Evolutionary conservation across 345 rosid species (phyloP).

Genomic region (Citrus maxima): DNA sequence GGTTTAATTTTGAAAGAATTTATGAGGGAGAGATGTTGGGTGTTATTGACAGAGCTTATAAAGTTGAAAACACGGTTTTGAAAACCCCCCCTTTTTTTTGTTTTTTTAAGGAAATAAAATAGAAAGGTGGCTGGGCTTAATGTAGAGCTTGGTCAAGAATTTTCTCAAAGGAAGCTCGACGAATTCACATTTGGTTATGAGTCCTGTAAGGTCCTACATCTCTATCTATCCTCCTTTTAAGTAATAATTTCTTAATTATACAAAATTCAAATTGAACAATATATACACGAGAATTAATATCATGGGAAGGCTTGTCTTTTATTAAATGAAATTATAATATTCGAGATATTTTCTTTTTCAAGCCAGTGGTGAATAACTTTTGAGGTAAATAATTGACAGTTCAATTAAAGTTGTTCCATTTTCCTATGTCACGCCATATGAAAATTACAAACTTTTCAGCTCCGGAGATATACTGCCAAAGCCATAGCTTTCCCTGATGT

Average conservation of each 20-base stretch:
- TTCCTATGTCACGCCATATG: not conserved
- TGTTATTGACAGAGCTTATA: not conserved
- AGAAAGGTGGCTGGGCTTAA: constrained; percentile 7
- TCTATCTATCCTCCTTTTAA: constrained; percentile 12
- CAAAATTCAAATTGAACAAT: too few species aligned
- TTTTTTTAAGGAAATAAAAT: not conserved
- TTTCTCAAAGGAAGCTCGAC: constrained; percentile 6
- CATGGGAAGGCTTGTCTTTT: too few species aligned
- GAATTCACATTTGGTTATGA: constrained; percentile 21
- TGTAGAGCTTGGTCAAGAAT: constrained; percentile 13
- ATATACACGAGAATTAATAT: too few species aligned
- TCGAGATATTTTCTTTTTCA: too few species aligned
- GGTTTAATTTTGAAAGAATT: constrained; percentile 12
- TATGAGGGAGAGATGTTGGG: not conserved
- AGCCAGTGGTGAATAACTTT: not conserved
- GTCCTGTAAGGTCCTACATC: constrained; percentile 26
- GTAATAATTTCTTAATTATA: not conserved
- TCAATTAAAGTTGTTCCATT: not conserved
- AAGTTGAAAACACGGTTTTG: constrained; percentile 11
- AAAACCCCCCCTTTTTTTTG: too few species aligned
- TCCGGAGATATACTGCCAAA: not conserved
- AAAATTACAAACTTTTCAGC: too few species aligned
- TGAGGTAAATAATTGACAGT: not conserved
- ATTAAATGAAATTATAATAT: too few species aligned
- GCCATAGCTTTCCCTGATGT: not conserved